Base-by-base conservation (phyloP, 192 early-diverging fungal species). In the Allomyces arbusculus region DNA sequence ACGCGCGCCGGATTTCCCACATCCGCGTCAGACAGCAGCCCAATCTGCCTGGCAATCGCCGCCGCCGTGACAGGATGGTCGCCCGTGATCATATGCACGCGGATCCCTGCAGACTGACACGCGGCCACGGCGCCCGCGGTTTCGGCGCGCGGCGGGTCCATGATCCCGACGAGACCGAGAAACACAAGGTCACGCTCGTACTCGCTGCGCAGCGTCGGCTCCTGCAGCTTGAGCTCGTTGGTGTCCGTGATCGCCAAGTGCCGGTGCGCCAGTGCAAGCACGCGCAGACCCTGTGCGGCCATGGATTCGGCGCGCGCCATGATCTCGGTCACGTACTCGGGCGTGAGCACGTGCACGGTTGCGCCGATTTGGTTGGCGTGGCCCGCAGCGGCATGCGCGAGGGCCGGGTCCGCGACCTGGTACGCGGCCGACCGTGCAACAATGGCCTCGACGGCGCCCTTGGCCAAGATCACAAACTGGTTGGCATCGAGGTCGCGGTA, bases 21-120 rank as follows among this genome's bases (percentile, higher is more conserved):
- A 5, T 44, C 44, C 0, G 75, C 64, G 64, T 91, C 79, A 1
- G 26, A 28, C 24, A 94, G 75, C 55, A 98, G 96, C 24, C 91
- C 90, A 33, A 98, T 78, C 50, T 93, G 80, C 64, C 77, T 80
- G 28, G 94, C 91, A 75, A 97, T 97, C 1, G 94, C 91, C 4
- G 87, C 78, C 0, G 94, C 94, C 2, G 92, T 95, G 40, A 84
- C 81, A 5, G 89, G 82, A 70, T 97, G 94, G 68, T 97, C 92
- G 66, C 93, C 92, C 4, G 94, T 97, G 63, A 96, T 81, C 92
- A 97, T 97, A 61, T 91, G 86, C 44, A 97, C 94, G 50, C 82
- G 80, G 71, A 97, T 92, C 25, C 94, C 94, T 10, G 94, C 92
- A 19, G 77, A 70, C 65, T 92, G 88, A 69, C 94, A 94, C 65